Evolutionary conservation across 345 rosid species (phyloP), one percentile per base, ranked within the genome.

Genomic region (Sisymbrium altissimum): DNA sequence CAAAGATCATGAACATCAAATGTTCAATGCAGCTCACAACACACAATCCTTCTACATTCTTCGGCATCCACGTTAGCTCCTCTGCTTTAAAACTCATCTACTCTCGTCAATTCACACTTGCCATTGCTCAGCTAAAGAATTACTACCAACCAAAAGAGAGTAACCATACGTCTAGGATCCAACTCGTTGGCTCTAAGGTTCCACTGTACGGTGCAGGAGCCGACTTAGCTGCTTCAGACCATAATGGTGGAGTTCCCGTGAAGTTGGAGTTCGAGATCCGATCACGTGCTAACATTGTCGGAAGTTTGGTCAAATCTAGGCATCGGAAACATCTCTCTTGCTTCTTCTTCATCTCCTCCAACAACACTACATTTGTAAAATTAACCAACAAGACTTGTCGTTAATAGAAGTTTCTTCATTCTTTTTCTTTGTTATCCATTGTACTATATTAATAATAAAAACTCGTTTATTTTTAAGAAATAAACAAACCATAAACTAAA

Each of bases 121-220:
- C 89, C 19, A 79, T 81, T 46, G 92, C 88, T 18, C 81, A 81
- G 84, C 84, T 82, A 52, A 83, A 83, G 75, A 88, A 84, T 66
- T 86, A 87, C 73, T 83, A 82, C 82, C 96, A 89, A 48, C 96
- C 94, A 3, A 86, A 88, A 75, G 83, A 86, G 84, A 88, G 92
- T 45, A 79, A 58, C 53, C 65, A 88, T 45, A 54, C 80, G 1
- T 83, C 86, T 19, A 72, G 57, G 7, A 86, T 87, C 39, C 77
- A 53, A 45, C 81, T 92, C 15, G 41, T 81, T 58, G 96, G 89
- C 55, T 80, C 80, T 6, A 88, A 75, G 72, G 87, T 89, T 61
- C 89, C 94, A 25, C 68, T 92, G 11, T 92, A 89, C 33, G 98
- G 96, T 19, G 96, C 94, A n/a, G 91, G 94, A 62, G 83, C 89